Conservation (phyloP, 257 asterid species). For the Rhazya stricta region DNA sequence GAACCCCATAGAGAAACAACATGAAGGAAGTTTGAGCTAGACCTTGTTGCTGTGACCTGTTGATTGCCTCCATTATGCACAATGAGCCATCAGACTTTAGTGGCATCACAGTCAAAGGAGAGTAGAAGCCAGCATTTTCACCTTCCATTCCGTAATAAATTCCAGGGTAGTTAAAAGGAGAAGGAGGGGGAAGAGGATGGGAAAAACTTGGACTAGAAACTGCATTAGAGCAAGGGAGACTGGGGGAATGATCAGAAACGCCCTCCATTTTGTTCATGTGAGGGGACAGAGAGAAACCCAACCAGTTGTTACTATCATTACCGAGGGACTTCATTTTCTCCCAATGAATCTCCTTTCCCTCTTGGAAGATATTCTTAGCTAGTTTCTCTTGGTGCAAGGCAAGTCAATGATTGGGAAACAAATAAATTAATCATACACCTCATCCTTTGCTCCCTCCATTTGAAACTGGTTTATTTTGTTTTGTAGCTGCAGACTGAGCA, state of each 20-base stretch:
- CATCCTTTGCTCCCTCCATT: constrained; percentile 26
- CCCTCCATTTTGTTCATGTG: constrained; percentile 51
- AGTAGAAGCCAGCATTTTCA: constrained; percentile 44
- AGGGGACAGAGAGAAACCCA: constrained; percentile 83
- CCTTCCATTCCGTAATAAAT: constrained; percentile 55
- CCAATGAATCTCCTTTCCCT: constrained; percentile 12
- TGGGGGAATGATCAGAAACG: constrained; percentile 28
- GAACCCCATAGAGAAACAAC: neutral
- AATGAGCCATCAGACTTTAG: constrained; percentile 87
- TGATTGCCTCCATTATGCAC: constrained; percentile 78
- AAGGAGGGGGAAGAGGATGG: constrained; percentile 7
- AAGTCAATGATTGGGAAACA: constrained; percentile 69
- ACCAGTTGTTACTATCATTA: constrained; percentile 60
- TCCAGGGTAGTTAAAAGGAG: constrained; percentile 45
- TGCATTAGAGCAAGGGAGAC: constrained; percentile 36
- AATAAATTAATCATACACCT: constrained; percentile 45
- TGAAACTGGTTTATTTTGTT: constrained; percentile 42
- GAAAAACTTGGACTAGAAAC: constrained; percentile 37
- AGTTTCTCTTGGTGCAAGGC: constrained; percentile 29
- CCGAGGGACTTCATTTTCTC: constrained; percentile 42
- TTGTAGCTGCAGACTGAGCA: constrained; percentile 54
- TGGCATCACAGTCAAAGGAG: constrained; percentile 74
- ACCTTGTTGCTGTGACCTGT: constrained; percentile 79
- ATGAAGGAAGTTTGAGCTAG: constrained; percentile 13
- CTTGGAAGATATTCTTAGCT: constrained; percentile 12